These are phyloP conservation scores for Rheum nobile DNA, from an alignment of 148 eudicot genomes.

Conservation along the genomic window DNA sequence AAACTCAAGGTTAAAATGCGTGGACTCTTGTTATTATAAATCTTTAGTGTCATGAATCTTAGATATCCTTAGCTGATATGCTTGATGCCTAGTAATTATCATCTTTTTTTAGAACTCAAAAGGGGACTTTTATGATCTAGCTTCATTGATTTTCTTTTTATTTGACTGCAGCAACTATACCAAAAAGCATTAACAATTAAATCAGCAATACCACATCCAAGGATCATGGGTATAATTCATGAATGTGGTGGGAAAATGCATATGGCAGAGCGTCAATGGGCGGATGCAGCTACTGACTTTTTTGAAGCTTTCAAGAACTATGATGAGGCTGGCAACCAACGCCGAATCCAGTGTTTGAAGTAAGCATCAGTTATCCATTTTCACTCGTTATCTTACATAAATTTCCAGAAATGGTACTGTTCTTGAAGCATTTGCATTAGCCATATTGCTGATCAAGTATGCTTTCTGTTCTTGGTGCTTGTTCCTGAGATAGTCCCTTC, in stretches of 20 bases:
- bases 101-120: background rate
- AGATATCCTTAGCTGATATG: background rate
- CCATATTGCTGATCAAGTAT: background rate
- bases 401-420: background rate
- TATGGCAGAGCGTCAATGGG: constrained; percentile 99
- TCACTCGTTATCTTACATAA: background rate
- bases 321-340: constrained; percentile 94
- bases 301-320: constrained; percentile 99
- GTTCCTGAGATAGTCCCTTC: background rate
- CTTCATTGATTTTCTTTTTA: background rate
- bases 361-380: constrained; percentile 19
- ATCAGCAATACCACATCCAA: constrained; percentile 98
- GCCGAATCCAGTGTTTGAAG: constrained; percentile 95
- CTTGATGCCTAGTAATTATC: background rate
- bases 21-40: background rate
- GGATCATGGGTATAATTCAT: constrained; percentile 96
- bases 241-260: constrained; percentile 99
- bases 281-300: constrained; percentile 92
- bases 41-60: background rate
- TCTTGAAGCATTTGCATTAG: background rate
- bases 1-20: constrained; percentile 63
- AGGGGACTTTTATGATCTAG: background rate
- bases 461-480: background rate
- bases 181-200: constrained; percentile 87
- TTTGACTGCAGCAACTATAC: constrained; percentile 67